Conservation (phyloP, 2,329 filamentous ascomycete species). For the Fusarium veterinarium region DNA sequence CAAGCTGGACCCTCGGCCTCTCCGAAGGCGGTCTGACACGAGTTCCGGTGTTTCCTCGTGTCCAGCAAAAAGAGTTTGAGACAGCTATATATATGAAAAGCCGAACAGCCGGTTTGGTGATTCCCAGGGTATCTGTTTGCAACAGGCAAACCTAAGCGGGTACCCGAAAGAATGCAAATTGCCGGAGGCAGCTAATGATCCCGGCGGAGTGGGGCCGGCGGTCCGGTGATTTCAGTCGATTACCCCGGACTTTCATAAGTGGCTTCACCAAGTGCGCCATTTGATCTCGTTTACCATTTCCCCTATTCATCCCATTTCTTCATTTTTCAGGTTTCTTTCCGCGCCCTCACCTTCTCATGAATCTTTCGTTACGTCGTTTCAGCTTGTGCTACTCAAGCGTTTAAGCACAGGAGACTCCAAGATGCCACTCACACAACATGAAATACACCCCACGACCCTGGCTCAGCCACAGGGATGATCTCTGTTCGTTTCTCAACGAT, state of each 20-base stretch:
- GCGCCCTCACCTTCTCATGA: neutral
- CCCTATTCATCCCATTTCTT: neutral
- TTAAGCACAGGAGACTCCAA: neutral
- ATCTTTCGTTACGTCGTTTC: neutral
- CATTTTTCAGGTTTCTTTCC: neutral
- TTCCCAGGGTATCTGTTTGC: neutral
- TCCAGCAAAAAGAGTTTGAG: neutral
- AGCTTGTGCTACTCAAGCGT: neutral
- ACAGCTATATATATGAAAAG: neutral
- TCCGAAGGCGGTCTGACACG: neutral
- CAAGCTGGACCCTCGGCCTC: slow-evolving; percentile 5
- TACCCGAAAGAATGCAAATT: neutral
- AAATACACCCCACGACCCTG: neutral
- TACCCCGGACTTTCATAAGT: neutral
- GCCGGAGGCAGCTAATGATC: neutral
- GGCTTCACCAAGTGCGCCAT: slow-evolving; percentile 6
- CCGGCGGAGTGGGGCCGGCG: neutral
- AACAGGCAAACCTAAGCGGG: neutral
- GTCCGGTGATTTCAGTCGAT: neutral
- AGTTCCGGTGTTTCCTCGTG: neutral
- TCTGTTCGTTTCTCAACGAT: neutral
- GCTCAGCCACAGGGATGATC: slow-evolving; percentile 12
- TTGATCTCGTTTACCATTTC: neutral
- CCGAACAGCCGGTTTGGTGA: neutral
- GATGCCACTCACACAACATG: slow-evolving; percentile 3